These are phyloP conservation scores for Macaranga tanarius DNA, from an alignment of 441 rosid species.

Conservation along the genomic window DNA sequence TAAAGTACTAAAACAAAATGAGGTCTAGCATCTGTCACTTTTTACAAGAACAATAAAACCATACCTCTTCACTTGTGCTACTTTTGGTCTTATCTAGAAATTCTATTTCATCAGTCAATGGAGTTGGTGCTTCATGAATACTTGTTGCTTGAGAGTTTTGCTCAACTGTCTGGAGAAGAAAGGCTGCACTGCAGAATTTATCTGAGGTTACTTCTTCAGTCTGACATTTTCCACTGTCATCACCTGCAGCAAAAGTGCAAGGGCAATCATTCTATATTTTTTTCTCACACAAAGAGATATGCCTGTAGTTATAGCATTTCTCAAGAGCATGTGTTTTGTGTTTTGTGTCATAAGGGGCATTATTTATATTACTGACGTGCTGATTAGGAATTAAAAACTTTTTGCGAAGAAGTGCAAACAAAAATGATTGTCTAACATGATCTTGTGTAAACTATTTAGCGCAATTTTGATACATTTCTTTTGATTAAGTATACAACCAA, in stretches of 20 bases:
- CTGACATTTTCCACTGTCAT: slow-evolving; percentile 1
- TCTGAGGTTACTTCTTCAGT: slow-evolving; percentile 18
- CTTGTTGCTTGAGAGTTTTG: slow-evolving; percentile 14
- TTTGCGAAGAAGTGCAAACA: not conserved
- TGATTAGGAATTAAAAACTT: not conserved
- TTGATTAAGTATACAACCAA: not conserved
- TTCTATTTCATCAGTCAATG: slow-evolving; percentile 25
- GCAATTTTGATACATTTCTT: not conserved
- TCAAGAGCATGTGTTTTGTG: not conserved
- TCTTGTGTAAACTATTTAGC: slow-evolving; percentile 1
- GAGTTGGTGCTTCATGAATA: slow-evolving; percentile 16
- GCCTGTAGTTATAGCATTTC: not conserved
- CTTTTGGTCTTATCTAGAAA: not conserved
- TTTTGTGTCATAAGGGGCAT: not conserved
- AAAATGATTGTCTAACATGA: not conserved
- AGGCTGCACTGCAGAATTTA: slow-evolving; percentile 12
- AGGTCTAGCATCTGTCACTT: no score
- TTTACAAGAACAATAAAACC: not conserved
- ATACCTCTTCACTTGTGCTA: slow-evolving; percentile 25
- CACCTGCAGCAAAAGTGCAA: slow-evolving; percentile 28
- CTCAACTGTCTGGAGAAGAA: slow-evolving; percentile 14
- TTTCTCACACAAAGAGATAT: not conserved
- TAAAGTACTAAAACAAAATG: not conserved
- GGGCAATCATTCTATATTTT: not conserved
- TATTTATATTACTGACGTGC: not conserved